Base-by-base conservation (phyloP, 192 early-diverging fungal genomes). In the Chytriomyces hyalinus region DNA sequence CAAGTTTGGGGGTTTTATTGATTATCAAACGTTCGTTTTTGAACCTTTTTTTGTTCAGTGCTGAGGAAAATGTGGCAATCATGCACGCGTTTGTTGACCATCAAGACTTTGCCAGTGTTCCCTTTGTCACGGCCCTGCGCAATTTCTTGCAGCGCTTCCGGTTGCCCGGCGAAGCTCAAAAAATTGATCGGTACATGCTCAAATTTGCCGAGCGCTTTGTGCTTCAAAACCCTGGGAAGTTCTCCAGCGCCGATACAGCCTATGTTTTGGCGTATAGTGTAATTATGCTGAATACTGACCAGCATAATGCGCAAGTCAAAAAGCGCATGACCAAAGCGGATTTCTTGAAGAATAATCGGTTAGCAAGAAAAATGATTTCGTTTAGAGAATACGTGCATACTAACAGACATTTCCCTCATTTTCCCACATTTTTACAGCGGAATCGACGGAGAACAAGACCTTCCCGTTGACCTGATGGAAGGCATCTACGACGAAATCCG, bases 201-300 rank as follows among this genome's bases (percentile, higher is more conserved):
- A 88, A 89, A 1, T 99, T 99, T 86, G 90, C 97, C 5, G 87
- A 88, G 6, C 85, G 83, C 0, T 99, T 94, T 77, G 93, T 89
- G 17, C 88, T 90, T 72, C 91, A 90, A 63, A 95, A 97, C 67
- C 92, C 94, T 1, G 80, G 80, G 8, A 85, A 90, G 13, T 89
- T 98, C 78, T 91, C 90, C 8, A 91, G 83, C 63, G 86, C 90
- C 61, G 92, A 96, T 50, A 94, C 94, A 20, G 91, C 93, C 2
- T 96, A 92, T 75, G 88, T 99, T 26, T 86, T 99, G 48, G 85
- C 96, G 0, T 99, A 92, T 70, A 92, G 96, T 1, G 88, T 98
- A n/a, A 94, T 99, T 63, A 95, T 99, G 95, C 86, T 99, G 71
- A 99, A 99, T 80, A 98, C 97, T 1, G 97, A 99, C 89, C 93